Evolutionary conservation across 352 stramenopile genomes (phyloP), one percentile per base, ranked within the genome.

Genomic region (Globisporangium cystogenes): DNA sequence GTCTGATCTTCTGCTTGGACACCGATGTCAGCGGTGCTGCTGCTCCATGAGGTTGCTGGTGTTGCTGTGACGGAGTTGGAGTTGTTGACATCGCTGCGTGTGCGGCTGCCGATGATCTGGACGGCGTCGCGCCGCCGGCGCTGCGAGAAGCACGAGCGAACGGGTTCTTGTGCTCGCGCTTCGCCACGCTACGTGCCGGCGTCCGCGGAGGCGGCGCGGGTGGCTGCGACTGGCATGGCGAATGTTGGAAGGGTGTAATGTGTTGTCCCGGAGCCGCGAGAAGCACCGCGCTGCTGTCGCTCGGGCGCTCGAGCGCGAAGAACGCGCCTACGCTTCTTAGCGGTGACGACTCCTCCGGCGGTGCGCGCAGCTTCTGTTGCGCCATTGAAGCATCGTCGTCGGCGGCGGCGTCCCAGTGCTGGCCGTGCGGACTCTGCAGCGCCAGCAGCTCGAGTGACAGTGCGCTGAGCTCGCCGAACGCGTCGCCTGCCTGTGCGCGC

Each of bases 371-470:
- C 18, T 47, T 39, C 11, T 45, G 12, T 6, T 16, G 33, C 8
- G 7, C 29, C 29, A 11, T n/a, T 18, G 16, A 23, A 36, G 33
- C 26, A 35, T 40, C 18, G 42, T 24, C 35, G 54, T 72, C 53
- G 20, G 60, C 56, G 1, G 74, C 59, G 4, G 72, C 66, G 21
- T 70, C 61, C 75, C 78, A 86, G 36, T 82, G 70, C 44, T 81
- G 70, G 18, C 76, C 81, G 24, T 89, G 81, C 5, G 81, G 81
- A 49, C 81, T 92, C 53, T 89, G 78, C 20, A 91, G 49, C 7
- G 81, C 81, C 62, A 89, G 52, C 20, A 86, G 55, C 56, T 89
- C 78, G 15, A 89, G 61, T 5, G 78, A 89, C 27, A 89, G 51
- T 1, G 51, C 47, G 24, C 26, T 16, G 18, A 62, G 23, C 14